A percentile compares a stretch with the other conserved stretches of the same genome.
phyloP scores from a whole-genome alignment of 2,329 filamentous ascomycete species.

The Sordariomycetes sp. region DNA sequence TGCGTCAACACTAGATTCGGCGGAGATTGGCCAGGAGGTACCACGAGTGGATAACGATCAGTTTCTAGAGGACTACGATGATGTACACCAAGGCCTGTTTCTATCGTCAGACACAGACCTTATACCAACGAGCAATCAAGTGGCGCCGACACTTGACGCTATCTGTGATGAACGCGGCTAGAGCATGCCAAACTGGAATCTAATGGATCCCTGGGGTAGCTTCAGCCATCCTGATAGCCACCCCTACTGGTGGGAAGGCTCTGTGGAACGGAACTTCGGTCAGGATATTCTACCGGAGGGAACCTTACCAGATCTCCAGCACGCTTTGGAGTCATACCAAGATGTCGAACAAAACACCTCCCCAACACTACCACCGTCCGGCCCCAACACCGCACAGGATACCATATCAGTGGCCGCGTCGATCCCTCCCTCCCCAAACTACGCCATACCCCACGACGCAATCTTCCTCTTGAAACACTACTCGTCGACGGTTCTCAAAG shows the following conservation, averaged over 20 bases:
- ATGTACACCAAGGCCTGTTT: background rate
- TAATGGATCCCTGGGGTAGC: background rate
- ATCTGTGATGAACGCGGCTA: background rate
- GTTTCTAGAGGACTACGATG: background rate
- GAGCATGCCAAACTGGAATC: background rate
- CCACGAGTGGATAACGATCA: background rate
- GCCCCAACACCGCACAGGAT: background rate
- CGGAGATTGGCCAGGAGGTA: background rate
- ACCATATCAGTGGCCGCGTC: background rate
- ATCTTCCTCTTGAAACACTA: slow-evolving; percentile 22
- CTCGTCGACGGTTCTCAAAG: slow-evolving; percentile 16
- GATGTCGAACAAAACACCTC: background rate
- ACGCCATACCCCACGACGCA: slow-evolving; percentile 14
- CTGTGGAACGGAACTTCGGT: background rate
- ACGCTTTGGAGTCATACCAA: background rate
- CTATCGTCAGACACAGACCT: background rate
- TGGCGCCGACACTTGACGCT: background rate
- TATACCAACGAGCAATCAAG: background rate
- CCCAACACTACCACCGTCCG: background rate
- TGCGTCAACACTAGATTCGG: background rate
- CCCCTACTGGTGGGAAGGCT: background rate
- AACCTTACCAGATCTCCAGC: background rate
- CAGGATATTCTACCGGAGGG: background rate
- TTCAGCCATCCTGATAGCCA: background rate
- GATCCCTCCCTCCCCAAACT: slow-evolving; percentile 2